Evolutionary conservation across 1,284 basidiomycete species (phyloP).

Genomic region (Wallemia ichthyophaga): DNA sequence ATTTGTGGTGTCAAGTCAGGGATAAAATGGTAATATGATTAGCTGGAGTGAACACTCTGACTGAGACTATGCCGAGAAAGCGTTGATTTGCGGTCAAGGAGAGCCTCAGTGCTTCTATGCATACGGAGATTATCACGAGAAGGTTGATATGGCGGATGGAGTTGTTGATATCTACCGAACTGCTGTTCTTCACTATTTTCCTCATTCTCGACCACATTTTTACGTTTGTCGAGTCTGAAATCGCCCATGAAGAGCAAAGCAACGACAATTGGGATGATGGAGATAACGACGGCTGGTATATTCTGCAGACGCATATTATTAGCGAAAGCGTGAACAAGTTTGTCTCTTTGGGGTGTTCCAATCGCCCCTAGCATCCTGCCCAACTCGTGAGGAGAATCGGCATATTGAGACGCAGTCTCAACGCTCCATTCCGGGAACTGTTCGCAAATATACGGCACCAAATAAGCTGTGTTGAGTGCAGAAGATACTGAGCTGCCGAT

Average conservation of each 20-base stretch:
- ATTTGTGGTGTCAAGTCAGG: background rate
- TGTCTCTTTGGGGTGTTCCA: background rate
- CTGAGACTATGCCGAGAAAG: too few relatives aligned
- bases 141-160: too few relatives aligned
- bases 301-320: background rate
- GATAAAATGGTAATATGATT: too few relatives aligned
- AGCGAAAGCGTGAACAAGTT: background rate
- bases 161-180: too few relatives aligned
- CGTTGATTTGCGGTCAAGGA: too few relatives aligned
- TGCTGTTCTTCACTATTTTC: background rate
- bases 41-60: too few relatives aligned
- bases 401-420: background rate
- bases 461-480: background rate
- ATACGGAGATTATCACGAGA: too few relatives aligned
- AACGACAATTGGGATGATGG: background rate
- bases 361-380: background rate
- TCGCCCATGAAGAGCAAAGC: background rate
- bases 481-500: constrained; percentile 26
- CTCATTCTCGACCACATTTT: background rate
- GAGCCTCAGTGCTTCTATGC: too few relatives aligned
- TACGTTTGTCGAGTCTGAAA: background rate
- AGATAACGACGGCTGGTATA: background rate
- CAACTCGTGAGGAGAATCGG: background rate
- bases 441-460: background rate
- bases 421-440: background rate